phyloP scores from a whole-genome alignment of 176 grass and related monocot genomes.

The Dendrocalamus sinicus region DNA sequence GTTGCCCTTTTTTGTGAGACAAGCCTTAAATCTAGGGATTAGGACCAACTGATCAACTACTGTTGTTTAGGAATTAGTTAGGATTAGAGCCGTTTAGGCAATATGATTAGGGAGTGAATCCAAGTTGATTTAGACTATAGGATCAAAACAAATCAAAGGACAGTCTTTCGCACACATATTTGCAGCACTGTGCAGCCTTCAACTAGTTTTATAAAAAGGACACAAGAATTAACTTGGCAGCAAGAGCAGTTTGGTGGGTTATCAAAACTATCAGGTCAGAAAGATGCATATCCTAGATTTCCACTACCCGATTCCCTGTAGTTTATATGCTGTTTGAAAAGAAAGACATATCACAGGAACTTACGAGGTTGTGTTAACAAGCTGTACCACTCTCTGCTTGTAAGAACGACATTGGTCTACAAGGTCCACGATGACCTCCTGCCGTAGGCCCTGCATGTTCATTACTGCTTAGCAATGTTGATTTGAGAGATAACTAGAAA shows the following conservation, averaged over 20 bases:
- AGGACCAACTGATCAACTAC: neutral
- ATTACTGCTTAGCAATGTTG: slow-evolving; percentile 25
- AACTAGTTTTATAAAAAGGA: slow-evolving; percentile 5
- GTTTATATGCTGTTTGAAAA: slow-evolving; percentile 14
- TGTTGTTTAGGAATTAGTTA: slow-evolving; percentile 15
- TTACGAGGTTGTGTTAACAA: slow-evolving; percentile 86
- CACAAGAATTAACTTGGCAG: slow-evolving; percentile 7
- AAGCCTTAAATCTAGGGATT: neutral
- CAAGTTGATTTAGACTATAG: slow-evolving; percentile 31
- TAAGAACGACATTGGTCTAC: slow-evolving; percentile 79
- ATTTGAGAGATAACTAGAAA: slow-evolving; percentile 25
- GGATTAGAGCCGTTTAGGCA: neutral
- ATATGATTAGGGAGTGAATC: neutral
- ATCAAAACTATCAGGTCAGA: slow-evolving; percentile 4
- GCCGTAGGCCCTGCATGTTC: slow-evolving; percentile 70
- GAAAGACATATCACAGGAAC: slow-evolving; percentile 29
- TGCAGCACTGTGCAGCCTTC: neutral
- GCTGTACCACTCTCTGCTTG: slow-evolving; percentile 80
- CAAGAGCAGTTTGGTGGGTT: slow-evolving; percentile 1
- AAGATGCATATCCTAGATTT: slow-evolving; percentile 16
- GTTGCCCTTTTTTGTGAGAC: neutral
- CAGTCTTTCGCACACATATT: neutral
- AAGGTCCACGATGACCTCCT: slow-evolving; percentile 87
- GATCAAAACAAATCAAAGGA: neutral
- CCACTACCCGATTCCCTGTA: slow-evolving; percentile 1